A percentile compares a stretch with the other conserved stretches of the same genome.
Conservation (phyloP, 2,329 filamentous ascomycete species). For the Lizonia empirigonia region DNA sequence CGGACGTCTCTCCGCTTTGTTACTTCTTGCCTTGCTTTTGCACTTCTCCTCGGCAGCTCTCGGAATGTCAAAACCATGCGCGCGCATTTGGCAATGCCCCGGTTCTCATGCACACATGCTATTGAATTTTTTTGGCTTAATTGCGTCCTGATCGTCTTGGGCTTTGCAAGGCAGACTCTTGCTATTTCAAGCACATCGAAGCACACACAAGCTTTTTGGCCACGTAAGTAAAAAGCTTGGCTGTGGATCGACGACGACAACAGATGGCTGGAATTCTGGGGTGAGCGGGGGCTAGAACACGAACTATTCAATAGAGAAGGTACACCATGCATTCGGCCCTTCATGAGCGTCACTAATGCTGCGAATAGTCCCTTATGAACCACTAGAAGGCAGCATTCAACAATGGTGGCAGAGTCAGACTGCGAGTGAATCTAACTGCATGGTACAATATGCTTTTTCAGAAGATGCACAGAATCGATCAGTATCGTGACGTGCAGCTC, state of each 20-base stretch:
- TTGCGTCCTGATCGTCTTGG: no score
- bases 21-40: not conserved
- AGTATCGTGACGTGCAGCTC: not conserved
- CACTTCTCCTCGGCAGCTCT: not conserved
- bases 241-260: conserved; percentile 1
- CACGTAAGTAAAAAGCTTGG: conserved; percentile 6
- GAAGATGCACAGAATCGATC: not conserved
- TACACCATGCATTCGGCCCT: not conserved
- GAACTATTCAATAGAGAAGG: not conserved
- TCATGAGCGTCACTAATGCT: not conserved
- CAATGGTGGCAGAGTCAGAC: no score
- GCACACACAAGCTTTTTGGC: conserved; percentile 13
- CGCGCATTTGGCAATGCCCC: not conserved
- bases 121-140: no score
- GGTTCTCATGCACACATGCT: no score
- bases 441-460: not conserved
- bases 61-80: not conserved
- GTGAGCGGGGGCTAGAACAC: conserved; percentile 7
- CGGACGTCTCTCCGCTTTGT: not conserved
- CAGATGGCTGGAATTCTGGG: conserved; percentile 1
- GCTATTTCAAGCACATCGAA: not conserved
- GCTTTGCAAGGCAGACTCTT: not conserved
- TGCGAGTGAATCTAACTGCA: no score
- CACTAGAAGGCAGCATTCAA: no score
- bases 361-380: no score